Evolutionary conservation across 345 rosid species (phyloP), one percentile per base, ranked within the genome.

Genomic region (Rhodamnia argentea): DNA sequence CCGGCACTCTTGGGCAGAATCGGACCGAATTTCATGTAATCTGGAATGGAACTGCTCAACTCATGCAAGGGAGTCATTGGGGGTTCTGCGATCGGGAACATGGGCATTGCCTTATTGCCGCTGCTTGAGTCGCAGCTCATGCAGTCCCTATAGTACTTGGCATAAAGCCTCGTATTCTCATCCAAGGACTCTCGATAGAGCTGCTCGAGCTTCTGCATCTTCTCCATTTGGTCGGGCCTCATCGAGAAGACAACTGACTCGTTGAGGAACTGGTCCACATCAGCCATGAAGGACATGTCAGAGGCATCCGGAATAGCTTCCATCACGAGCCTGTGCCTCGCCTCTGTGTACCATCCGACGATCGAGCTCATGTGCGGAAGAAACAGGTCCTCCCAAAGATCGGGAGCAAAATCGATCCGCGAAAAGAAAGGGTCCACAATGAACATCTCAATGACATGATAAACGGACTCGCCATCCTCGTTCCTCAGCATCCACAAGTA

Each of bases 81-180:
- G 50, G 96, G 96, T 51, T 93, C 96, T 20, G 93, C 94, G 51
- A 92, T 93, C 2, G 96, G 95, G 52, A 94, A 51, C 94, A 93
- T 91, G 24, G 95, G 95, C 56, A 90, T 86, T 64, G 85, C 91
- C 88, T 92, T 94, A 88, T 86, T 93, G 83, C 78, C 56, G 26
- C 87, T n/a, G 75, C 84, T 78, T 26, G 90, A 88, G 85, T 94
- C 93, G 50, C 84, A 85, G 62, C 85, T 92, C 87, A 92, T 83
- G 85, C 94, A 93, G 82, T 92, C 93, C 87, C 86, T 91, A 51
- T 91, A 94, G 83, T 91, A 87, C 70, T 89, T 92, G 14, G 95
- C 95, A 88, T 92, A 94, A 78, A 93, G 89, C 82, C 91, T 83
- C 0, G 95, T 93, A 64, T 90, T 93, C 87, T 93, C 93, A 82